These are phyloP conservation scores for Jimgerdemannia flammicorona DNA, from an alignment of 192 early-diverging fungal species.

Conservation along the genomic window DNA sequence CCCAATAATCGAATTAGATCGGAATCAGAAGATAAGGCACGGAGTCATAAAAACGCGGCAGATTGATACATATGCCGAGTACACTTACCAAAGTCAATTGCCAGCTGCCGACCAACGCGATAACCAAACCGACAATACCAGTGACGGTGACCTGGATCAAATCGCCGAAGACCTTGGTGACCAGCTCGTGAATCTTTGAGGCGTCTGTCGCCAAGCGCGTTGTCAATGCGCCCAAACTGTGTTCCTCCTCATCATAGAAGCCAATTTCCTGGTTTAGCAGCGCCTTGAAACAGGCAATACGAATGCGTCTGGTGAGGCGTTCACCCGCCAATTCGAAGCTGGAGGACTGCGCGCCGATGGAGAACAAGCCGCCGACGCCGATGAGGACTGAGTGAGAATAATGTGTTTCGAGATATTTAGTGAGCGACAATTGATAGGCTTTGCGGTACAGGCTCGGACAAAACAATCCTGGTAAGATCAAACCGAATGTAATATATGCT, in stretches of 20 bases:
- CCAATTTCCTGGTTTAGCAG: constrained; percentile 82
- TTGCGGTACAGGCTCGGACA: constrained; percentile 54
- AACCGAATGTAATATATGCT: background rate
- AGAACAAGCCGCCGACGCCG: constrained; percentile 56
- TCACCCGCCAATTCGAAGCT: constrained; percentile 65
- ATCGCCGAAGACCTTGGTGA: constrained; percentile 46
- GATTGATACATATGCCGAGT: too few relatives aligned
- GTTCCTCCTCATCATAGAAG: constrained; percentile 78
- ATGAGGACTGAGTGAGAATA: constrained; percentile 46
- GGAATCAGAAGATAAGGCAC: too few relatives aligned
- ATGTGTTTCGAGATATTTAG: constrained; percentile 26
- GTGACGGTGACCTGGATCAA: constrained; percentile 26
- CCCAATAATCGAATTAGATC: too few relatives aligned
- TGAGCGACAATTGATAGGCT: constrained; percentile 45
- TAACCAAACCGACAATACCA: constrained; percentile 17
- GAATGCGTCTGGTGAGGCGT: constrained; percentile 58
- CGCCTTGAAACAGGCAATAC: constrained; percentile 60
- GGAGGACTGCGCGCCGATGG: constrained; percentile 52
- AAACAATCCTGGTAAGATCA: background rate
- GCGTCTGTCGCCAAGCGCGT: constrained; percentile 82
- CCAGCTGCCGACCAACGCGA: constrained; percentile 80
- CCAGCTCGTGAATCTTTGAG: constrained; percentile 38
- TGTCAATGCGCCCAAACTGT: constrained; percentile 75
- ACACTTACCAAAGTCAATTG: constrained; percentile 57
- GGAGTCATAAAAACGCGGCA: too few relatives aligned